Conservation (phyloP, 345 rosid species). For the Citrus sp. region DNA sequence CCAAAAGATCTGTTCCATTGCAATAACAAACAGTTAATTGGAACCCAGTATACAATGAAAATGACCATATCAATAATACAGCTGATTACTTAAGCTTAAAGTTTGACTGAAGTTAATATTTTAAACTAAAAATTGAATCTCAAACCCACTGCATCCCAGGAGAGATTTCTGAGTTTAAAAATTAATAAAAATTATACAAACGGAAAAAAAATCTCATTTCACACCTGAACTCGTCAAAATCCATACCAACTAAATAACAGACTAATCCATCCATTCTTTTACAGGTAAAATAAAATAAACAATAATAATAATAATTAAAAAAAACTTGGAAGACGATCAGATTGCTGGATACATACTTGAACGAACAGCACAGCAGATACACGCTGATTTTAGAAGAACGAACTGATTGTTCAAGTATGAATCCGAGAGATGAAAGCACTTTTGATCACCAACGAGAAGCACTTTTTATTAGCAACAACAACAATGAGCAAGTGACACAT, state of each 20-base stretch:
- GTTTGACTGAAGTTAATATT: not conserved
- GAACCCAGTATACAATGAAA: not conserved
- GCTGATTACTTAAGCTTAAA: not conserved
- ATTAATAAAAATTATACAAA: not conserved
- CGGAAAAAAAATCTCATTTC: not conserved
- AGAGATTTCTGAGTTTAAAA: not conserved
- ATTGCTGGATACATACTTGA: not conserved
- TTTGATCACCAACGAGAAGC: conserved; percentile 1
- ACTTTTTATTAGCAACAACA: not conserved
- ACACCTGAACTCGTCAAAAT: not conserved
- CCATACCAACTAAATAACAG: not conserved
- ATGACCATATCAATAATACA: not conserved
- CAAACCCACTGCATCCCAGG: not conserved
- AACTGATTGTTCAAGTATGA: not conserved
- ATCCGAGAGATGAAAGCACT: not conserved
- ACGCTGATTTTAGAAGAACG: not conserved
- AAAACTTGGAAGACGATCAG: not conserved
- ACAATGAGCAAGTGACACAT: conserved; percentile 2
- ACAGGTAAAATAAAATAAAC: not conserved
- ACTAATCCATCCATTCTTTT: not conserved
- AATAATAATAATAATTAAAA: too few species aligned
- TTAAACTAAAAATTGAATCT: not conserved
- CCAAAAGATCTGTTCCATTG: conserved; percentile 40
- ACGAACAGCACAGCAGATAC: not conserved
- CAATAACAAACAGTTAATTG: conserved; percentile 8